Conservation (phyloP, 805 yeast species). For the Hanseniaspora meyeri region DNA sequence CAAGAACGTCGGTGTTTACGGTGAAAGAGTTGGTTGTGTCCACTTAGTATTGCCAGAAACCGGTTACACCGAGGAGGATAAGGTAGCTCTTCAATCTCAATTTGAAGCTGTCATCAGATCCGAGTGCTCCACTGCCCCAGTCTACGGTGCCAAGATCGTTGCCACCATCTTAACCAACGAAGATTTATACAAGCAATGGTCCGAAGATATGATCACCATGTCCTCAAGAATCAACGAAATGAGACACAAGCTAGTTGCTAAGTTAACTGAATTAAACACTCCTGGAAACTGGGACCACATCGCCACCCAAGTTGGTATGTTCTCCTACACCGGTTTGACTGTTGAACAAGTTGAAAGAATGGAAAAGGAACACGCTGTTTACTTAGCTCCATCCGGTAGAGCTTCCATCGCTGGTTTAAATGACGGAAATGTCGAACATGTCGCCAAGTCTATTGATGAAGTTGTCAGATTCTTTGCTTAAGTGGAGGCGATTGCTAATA, state of each 20-base stretch:
- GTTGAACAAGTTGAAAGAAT: conserved; percentile 65
- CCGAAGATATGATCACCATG: conserved; percentile 72
- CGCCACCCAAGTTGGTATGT: conserved; percentile 87
- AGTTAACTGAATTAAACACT: conserved; percentile 51
- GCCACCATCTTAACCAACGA: conserved; percentile 57
- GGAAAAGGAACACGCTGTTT: conserved; percentile 68
- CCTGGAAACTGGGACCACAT: conserved; percentile 93
- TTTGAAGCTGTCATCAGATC: conserved; percentile 63
- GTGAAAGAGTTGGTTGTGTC: conserved; percentile 92
- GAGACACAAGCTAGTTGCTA: conserved; percentile 57
- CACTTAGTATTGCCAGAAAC: conserved; percentile 51
- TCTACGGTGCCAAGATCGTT: conserved; percentile 88
- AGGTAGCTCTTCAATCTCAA: conserved; percentile 57
- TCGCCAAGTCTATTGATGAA: conserved; percentile 71
- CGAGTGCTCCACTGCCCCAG: conserved; percentile 87
- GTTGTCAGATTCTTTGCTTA: conserved; percentile 40
- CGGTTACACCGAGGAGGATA: conserved; percentile 18
- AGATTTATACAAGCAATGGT: conserved; percentile 68
- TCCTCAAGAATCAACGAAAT: conserved; percentile 66
- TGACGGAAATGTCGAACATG: conserved; percentile 59
- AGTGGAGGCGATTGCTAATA: neutral
- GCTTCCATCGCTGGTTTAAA: conserved; percentile 91
- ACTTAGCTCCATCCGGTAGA: conserved; percentile 72
- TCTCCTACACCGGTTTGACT: conserved; percentile 80
- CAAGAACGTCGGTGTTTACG: conserved; percentile 91